Percentiles rank a stretch among this genome's conserved stretches.
phyloP scores from a whole-genome alignment of 1,139 yeast genomes.

The Fermentozyma sake region DNA sequence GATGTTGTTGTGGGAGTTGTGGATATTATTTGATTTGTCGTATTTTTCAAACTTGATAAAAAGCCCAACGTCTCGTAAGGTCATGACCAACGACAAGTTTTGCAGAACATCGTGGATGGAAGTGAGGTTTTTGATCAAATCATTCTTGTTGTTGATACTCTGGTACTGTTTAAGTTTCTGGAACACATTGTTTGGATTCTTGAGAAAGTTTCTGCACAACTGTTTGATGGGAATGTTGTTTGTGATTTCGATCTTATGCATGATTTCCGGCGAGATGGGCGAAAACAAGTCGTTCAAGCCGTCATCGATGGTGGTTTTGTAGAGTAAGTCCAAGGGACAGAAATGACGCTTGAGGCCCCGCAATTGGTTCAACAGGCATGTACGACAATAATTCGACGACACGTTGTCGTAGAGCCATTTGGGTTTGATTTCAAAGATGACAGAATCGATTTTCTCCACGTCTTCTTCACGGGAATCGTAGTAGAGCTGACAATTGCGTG shows the following conservation, averaged over 20 bases:
- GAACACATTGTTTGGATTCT: constrained; percentile 32
- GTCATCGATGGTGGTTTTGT: constrained; percentile 26
- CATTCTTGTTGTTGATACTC: constrained; percentile 30
- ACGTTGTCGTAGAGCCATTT: constrained; percentile 45
- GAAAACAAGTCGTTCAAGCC: constrained; percentile 34
- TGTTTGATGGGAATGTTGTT: constrained; percentile 26
- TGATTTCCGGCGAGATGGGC: constrained; percentile 21
- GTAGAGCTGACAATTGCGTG: constrained; percentile 37
- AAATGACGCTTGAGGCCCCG: constrained; percentile 32
- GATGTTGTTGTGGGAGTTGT: constrained; percentile 32
- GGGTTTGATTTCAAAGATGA: constrained; percentile 42
- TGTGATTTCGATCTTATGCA: constrained; percentile 12
- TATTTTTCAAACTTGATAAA: constrained; percentile 40
- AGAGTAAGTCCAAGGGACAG: constrained; percentile 41
- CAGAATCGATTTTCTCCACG: constrained; percentile 18
- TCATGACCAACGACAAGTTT: constrained; percentile 46
- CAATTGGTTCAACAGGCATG: constrained; percentile 40
- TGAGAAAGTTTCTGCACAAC: constrained; percentile 25
- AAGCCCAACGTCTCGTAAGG: constrained; percentile 53
- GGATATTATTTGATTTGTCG: constrained; percentile 24
- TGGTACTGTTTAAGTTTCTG: constrained; percentile 36
- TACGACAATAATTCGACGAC: constrained; percentile 37
- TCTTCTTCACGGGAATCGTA: constrained; percentile 6
- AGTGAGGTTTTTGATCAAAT: constrained; percentile 30
- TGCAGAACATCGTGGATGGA: constrained; percentile 41